These are phyloP conservation scores for Syncephalis plumigaleata DNA, from an alignment of 371 early-diverging fungal genomes.

Conservation along the genomic window DNA sequence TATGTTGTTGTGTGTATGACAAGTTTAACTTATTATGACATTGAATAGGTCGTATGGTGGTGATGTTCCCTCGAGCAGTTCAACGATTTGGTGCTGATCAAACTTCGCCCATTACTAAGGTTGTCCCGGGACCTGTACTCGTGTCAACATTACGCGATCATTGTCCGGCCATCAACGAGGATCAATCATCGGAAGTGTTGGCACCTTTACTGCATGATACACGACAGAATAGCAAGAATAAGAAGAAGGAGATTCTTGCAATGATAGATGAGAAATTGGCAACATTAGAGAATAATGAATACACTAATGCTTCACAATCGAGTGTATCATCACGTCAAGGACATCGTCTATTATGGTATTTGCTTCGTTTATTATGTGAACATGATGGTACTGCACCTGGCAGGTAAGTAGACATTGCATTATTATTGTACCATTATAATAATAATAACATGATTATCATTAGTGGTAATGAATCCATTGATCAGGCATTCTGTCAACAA, in stretches of 20 bases:
- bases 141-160: constrained; percentile 22
- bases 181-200: constrained; percentile 32
- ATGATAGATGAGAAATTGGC: constrained; percentile 28
- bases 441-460: no score
- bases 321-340: no score
- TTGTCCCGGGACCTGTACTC: constrained; percentile 34
- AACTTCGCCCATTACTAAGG: constrained; percentile 23
- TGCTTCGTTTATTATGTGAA: constrained; percentile 40
- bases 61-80: constrained; percentile 51
- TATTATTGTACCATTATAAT: neutral
- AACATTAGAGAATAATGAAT: constrained; percentile 12
- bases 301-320: constrained; percentile 6
- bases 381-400: constrained; percentile 43
- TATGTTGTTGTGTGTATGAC: constrained; percentile 2
- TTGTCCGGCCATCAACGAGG: constrained; percentile 9
- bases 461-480: neutral
- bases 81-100: constrained; percentile 29
- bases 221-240: constrained; percentile 23
- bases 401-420: constrained; percentile 23
- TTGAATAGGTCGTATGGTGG: constrained; percentile 29
- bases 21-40: constrained; percentile 34
- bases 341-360: constrained; percentile 31
- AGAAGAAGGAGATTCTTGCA: constrained; percentile 44
- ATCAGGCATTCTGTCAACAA: neutral
- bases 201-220: constrained; percentile 27